These are phyloP conservation scores for Carex arenaria DNA, from an alignment of 202 grass and related monocot genomes.

Conservation along the genomic window DNA sequence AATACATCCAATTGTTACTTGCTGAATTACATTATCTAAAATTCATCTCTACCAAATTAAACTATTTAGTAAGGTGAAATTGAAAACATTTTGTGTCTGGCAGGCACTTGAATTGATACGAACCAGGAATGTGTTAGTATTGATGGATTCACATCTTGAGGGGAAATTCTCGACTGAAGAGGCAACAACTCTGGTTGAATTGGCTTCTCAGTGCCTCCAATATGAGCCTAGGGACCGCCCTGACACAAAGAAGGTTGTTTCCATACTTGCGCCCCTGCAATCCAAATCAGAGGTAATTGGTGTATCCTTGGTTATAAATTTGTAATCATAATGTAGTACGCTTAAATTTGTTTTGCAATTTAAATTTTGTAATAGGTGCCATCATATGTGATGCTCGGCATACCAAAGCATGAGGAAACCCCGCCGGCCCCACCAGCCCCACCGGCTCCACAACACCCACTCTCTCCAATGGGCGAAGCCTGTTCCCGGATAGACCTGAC, in stretches of 20 bases:
- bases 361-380: constrained; percentile 48
- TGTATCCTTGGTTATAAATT: not conserved
- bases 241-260: constrained; percentile 56
- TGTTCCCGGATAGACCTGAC: constrained; percentile 95
- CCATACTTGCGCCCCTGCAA: constrained; percentile 64
- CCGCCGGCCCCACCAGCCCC: constrained; percentile 10
- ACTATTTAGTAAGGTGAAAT: not conserved
- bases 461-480: constrained; percentile 89
- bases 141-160: constrained; percentile 98
- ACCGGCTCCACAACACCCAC: constrained; percentile 51
- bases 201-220: constrained; percentile 81
- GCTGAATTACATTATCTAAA: not conserved
- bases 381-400: constrained; percentile 79
- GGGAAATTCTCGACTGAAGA: constrained; percentile 90
- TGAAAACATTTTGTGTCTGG: constrained; percentile 23
- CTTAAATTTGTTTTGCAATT: not conserved
- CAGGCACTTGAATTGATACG: constrained; percentile 97
- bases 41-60: not conserved
- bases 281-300: constrained; percentile 75
- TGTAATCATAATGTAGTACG: not conserved
- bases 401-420: constrained; percentile 59
- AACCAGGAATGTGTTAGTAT: constrained; percentile 44
- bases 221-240: constrained; percentile 95
- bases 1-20: not conserved
- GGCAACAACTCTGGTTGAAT: constrained; percentile 69